Conservation (phyloP, 495 filamentous ascomycete species). For the Chaetomidium leptoderma region DNA sequence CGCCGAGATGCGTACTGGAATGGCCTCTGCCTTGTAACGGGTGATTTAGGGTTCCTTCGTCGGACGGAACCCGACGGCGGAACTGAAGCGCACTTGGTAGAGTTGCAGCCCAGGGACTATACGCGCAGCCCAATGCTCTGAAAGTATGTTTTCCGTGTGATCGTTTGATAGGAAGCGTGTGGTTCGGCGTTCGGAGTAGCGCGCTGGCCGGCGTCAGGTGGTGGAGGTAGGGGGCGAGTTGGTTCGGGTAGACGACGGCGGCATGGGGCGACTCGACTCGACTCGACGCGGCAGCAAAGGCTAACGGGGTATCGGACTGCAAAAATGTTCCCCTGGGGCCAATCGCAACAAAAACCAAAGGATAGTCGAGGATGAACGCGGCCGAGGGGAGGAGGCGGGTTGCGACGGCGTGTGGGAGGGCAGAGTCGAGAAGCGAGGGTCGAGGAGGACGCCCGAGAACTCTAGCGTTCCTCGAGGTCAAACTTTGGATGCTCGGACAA, state of each 20-base stretch:
- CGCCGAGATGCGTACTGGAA: not conserved
- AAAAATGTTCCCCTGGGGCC: not conserved
- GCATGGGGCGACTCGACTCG: not conserved
- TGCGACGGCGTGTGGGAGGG: not conserved
- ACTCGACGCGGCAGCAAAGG: not conserved
- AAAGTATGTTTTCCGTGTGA: not conserved
- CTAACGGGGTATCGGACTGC: not conserved
- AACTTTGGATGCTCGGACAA: constrained; percentile 18
- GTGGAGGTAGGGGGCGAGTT: not conserved
- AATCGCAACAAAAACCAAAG: not conserved
- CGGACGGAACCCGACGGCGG: not conserved
- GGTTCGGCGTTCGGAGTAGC: not conserved
- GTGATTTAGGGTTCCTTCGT: not conserved
- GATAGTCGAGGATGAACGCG: not conserved
- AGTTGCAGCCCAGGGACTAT: not conserved
- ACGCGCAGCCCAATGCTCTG: not conserved
- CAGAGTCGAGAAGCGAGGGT: constrained; percentile 3
- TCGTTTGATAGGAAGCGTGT: not conserved
- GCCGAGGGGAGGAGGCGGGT: not conserved
- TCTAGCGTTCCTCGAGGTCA: constrained; percentile 18
- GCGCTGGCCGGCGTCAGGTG: not conserved
- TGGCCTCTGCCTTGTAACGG: not conserved
- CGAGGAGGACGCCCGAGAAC: constrained; percentile 12
- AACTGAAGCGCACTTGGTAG: not conserved
- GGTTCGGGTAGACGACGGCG: not conserved